A percentile compares a stretch with the other conserved stretches of the same genome.
Evolutionary conservation across 2,329 filamentous ascomycete species (phyloP).

Genomic region (Camptophora hylomeconis): DNA sequence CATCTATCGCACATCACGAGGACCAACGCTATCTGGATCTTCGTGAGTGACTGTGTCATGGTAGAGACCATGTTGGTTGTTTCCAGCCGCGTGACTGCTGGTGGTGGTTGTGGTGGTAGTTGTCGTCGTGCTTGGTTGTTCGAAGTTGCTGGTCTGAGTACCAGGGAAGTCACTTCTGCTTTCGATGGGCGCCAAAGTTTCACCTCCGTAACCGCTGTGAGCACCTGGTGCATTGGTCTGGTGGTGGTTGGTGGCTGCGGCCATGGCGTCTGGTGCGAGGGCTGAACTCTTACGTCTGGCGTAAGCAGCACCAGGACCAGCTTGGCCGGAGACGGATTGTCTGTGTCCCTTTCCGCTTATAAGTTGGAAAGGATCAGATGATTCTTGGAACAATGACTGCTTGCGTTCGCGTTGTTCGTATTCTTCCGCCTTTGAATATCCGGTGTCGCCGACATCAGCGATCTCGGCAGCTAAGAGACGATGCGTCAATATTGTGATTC

Average conservation of each 20-base stretch:
- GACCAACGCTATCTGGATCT: constrained; percentile 10
- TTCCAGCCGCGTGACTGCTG: constrained; percentile 1
- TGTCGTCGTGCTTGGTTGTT: constrained; percentile 5
- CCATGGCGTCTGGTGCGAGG: constrained; percentile 14
- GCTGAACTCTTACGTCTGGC: constrained; percentile 16
- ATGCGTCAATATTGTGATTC: not conserved
- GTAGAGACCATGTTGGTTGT: constrained; percentile 5
- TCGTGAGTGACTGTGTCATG: constrained; percentile 8
- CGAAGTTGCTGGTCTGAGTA: constrained; percentile 4
- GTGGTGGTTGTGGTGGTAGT: not conserved
- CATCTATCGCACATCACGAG: constrained; percentile 9
- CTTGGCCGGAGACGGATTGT: constrained; percentile 12
- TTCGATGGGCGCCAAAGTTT: constrained; percentile 12
- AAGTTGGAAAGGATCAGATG: constrained; percentile 14
- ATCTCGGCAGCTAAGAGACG: constrained; percentile 3
- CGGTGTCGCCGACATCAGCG: constrained; percentile 9
- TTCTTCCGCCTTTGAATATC: constrained; percentile 13
- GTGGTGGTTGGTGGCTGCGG: constrained; percentile 4
- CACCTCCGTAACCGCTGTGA: constrained; percentile 11
- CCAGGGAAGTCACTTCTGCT: constrained; percentile 9
- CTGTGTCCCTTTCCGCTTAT: constrained; percentile 11
- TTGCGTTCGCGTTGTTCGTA: constrained; percentile 16
- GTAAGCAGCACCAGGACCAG: constrained; percentile 10
- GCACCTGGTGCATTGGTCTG: no score
- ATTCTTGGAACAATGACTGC: constrained; percentile 13